These are phyloP conservation scores for Beta macrorhiza DNA, from an alignment of 179 eudicot species.

Conservation along the genomic window DNA sequence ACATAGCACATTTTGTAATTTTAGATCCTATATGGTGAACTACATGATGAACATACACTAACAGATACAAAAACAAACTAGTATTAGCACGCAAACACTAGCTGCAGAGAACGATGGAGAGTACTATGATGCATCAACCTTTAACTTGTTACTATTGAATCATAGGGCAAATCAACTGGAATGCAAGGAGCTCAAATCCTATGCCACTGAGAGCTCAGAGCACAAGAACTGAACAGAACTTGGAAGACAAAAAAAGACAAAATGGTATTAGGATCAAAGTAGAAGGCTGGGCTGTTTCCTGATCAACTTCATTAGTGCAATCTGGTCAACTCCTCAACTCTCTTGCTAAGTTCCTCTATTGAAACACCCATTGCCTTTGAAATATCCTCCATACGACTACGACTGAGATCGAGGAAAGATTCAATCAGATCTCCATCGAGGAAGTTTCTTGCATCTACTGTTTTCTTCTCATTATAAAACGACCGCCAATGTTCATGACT, in stretches of 20 bases:
- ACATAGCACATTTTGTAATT: neutral
- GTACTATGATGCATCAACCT: neutral
- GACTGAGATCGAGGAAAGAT: conserved; percentile 83
- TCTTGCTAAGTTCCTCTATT: conserved; percentile 94
- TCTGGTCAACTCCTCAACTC: conserved; percentile 91
- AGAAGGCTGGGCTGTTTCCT: neutral
- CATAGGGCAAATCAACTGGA: neutral
- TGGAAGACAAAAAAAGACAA: neutral
- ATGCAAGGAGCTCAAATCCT: neutral
- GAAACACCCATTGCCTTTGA: conserved; percentile 66
- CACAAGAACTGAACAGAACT: conserved; percentile 2
- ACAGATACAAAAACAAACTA: neutral
- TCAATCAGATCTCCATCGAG: conserved; percentile 95
- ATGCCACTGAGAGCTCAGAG: neutral
- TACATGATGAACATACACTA: neutral
- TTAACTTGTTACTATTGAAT: neutral
- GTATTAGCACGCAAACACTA: neutral
- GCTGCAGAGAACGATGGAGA: neutral
- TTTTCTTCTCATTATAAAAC: conserved; percentile 88
- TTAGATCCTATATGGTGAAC: neutral
- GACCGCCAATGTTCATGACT: conserved; percentile 99
- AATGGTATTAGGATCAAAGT: neutral
- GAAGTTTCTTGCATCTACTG: conserved; percentile 77
- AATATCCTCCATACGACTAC: conserved; percentile 87
- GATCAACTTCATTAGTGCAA: conserved; percentile 41